phyloP scores from a whole-genome alignment of 257 asterid genomes.

The Dorcoceras hygrometricum region DNA sequence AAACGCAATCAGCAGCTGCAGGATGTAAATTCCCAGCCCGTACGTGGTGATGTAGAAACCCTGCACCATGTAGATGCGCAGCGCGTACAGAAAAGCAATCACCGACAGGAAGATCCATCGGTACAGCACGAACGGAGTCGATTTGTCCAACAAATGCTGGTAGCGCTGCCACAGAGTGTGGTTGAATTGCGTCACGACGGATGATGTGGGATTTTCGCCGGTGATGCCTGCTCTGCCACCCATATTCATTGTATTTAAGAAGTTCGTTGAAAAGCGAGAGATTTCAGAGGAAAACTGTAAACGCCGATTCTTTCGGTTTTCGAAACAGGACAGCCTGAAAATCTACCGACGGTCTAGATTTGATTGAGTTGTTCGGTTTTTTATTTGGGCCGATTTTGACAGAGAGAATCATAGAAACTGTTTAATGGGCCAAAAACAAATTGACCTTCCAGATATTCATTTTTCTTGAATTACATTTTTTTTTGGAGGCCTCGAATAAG shows the following conservation, averaged over 20 bases:
- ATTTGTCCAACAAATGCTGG: slow-evolving; percentile 81
- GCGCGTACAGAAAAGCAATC: slow-evolving; percentile 57
- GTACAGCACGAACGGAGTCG: slow-evolving; percentile 74
- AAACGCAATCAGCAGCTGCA: slow-evolving; percentile 89
- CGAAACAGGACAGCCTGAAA: slow-evolving; percentile 13
- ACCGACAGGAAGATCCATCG: slow-evolving; percentile 76
- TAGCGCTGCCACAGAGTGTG: slow-evolving; percentile 65
- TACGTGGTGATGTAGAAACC: slow-evolving; percentile 94
- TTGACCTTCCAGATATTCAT: too few species aligned
- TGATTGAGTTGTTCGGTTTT: not conserved
- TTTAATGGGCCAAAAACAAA: not conserved
- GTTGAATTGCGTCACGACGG: slow-evolving; percentile 48
- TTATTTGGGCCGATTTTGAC: not conserved
- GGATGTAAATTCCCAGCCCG: slow-evolving; percentile 82
- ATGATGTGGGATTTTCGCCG: slow-evolving; percentile 36
- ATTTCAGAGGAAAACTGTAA: slow-evolving; percentile 15
- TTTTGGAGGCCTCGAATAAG: too few species aligned
- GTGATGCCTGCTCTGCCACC: slow-evolving; percentile 59
- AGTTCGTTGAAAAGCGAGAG: slow-evolving; percentile 12
- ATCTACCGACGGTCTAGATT: slow-evolving; percentile 6
- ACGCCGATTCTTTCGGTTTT: slow-evolving; percentile 17
- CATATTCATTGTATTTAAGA: slow-evolving; percentile 46
- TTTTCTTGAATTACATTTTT: too few species aligned
- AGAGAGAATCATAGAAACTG: too few species aligned
- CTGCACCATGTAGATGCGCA: slow-evolving; percentile 68